Conservation (phyloP, 306 rosid species). For the Senna tora region DNA sequence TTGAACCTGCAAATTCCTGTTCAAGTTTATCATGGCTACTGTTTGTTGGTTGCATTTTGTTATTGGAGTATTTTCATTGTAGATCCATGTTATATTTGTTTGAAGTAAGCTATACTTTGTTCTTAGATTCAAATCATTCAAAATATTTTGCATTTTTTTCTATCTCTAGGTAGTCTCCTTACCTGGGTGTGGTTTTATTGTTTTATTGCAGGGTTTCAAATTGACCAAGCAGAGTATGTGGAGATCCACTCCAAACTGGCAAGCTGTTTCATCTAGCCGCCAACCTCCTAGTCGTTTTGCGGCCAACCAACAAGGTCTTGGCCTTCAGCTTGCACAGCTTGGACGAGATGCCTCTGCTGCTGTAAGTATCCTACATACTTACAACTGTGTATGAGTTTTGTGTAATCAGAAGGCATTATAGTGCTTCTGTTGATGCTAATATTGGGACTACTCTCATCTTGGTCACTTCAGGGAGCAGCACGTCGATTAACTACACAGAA, state of each 20-base stretch:
- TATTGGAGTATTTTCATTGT: not conserved
- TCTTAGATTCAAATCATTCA: not conserved
- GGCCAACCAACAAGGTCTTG: conserved; percentile 97
- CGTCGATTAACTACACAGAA: conserved; percentile 88
- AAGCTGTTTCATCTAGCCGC: conserved; percentile 78
- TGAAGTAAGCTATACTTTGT: conserved; percentile 4
- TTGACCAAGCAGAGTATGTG: conserved; percentile 81
- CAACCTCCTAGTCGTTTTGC: conserved; percentile 82
- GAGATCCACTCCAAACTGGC: conserved; percentile 92
- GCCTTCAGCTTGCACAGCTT: conserved; percentile 97
- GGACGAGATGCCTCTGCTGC: conserved; percentile 99
- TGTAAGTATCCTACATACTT: conserved; percentile 52
- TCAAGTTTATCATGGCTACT: not conserved
- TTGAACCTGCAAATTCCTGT: not conserved
- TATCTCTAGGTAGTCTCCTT: conserved; percentile 29
- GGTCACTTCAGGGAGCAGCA: conserved; percentile 86
- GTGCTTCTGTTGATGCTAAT: conserved; percentile 30
- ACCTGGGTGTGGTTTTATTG: conserved; percentile 7
- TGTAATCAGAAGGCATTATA: conserved; percentile 1
- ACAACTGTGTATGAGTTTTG: not conserved
- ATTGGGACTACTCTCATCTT: conserved; percentile 15
- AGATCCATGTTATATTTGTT: not conserved
- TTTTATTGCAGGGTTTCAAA: conserved; percentile 73
- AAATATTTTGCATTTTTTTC: not conserved
- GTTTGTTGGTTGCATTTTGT: not conserved